phyloP scores from a whole-genome alignment of 306 rosid species.

The Vicia sativa region DNA sequence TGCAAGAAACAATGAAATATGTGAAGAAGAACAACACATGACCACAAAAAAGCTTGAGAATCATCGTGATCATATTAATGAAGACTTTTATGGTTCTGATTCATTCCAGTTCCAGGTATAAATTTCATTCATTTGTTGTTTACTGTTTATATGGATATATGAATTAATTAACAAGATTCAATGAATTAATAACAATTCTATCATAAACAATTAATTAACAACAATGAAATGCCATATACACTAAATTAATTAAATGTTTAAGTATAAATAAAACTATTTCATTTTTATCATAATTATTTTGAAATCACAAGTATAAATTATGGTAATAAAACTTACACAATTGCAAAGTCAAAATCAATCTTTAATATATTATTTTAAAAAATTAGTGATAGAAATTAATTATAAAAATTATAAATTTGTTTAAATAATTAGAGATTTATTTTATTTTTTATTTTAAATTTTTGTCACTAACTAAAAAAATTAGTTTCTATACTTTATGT shows the following conservation, averaged over 20 bases:
- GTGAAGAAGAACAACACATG: conserved; percentile 45
- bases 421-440: not conserved
- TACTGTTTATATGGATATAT: conserved; percentile 28
- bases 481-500: not conserved
- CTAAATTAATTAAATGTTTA: not conserved
- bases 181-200: conserved; percentile 1
- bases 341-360: no score
- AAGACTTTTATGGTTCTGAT: conserved; percentile 44
- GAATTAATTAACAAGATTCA: conserved; percentile 16
- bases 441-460: not conserved
- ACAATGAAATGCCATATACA: not conserved
- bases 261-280: not conserved
- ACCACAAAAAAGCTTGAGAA: conserved; percentile 41
- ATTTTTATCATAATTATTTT: not conserved
- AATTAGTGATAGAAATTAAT: not conserved
- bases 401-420: not conserved
- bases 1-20: conserved; percentile 73
- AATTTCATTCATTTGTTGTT: not conserved
- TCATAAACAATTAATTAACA: not conserved
- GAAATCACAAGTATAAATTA: not conserved
- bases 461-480: not conserved
- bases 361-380: no score
- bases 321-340: no score
- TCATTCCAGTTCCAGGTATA: conserved; percentile 57
- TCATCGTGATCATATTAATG: conserved; percentile 38